Evolutionary conservation across 2,329 filamentous ascomycete genomes (phyloP).

Genomic region (Beauveria rudraprayagi): DNA sequence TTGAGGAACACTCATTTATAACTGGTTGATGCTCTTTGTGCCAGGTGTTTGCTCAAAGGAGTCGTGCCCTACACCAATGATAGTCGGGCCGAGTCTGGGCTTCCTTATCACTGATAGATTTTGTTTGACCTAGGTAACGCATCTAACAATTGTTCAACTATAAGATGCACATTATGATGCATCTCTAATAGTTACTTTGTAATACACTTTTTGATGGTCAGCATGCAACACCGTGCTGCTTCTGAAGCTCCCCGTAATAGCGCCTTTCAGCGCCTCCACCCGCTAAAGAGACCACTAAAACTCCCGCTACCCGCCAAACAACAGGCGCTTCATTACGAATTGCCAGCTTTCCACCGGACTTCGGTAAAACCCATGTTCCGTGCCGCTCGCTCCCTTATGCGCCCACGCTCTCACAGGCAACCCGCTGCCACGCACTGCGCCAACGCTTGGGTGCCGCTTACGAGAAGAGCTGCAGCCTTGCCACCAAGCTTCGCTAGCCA

Average conservation of each 20-base stretch:
- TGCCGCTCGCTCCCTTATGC: background rate
- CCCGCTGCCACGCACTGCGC: conserved; percentile 9
- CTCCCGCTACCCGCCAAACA: background rate
- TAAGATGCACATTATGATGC: background rate
- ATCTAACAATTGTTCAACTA: too few species aligned
- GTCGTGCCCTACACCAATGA: too few species aligned
- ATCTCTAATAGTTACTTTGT: background rate
- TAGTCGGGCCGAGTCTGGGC: too few species aligned
- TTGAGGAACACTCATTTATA: background rate
- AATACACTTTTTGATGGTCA: background rate
- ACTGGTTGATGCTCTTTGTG: background rate
- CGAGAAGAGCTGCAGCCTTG: conserved; percentile 20
- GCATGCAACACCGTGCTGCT: background rate
- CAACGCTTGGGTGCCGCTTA: conserved; percentile 14
- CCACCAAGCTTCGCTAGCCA: conserved; percentile 15
- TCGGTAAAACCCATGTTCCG: conserved; percentile 16
- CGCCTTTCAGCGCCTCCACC: background rate
- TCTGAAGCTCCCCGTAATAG: background rate
- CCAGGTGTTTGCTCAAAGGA: background rate
- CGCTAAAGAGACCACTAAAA: background rate
- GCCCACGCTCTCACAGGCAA: conserved; percentile 7
- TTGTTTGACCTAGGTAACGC: too few species aligned
- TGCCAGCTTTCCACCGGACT: conserved; percentile 3
- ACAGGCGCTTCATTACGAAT: background rate
- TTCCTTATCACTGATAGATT: too few species aligned